A percentile compares a stretch with the other conserved stretches of the same genome.
These are phyloP conservation scores for Mortierella sp. DNA, from an alignment of 371 early-diverging fungal species.

Conservation along the genomic window DNA sequence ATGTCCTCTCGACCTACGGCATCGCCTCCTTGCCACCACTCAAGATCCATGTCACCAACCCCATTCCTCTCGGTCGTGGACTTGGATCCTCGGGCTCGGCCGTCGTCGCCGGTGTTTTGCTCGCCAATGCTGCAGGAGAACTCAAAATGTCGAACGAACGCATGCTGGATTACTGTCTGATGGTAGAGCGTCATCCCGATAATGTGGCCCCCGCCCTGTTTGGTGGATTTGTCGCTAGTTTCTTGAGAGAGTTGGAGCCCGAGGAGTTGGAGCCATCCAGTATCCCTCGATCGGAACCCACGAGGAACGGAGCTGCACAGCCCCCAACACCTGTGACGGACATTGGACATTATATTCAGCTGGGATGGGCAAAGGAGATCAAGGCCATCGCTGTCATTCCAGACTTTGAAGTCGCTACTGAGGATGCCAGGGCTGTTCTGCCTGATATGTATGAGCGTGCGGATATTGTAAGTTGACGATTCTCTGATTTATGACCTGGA, in stretches of 20 bases:
- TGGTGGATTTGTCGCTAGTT: conserved; percentile 94
- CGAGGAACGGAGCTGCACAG: conserved; percentile 47
- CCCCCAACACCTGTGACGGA: conserved; percentile 71
- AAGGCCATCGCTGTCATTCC: conserved; percentile 91
- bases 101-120: conserved; percentile 92
- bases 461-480: conserved; percentile 77
- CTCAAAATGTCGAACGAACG: conserved; percentile 76
- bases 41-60: conserved; percentile 82
- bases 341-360: conserved; percentile 74
- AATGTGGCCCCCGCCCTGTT: conserved; percentile 94
- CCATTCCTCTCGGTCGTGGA: conserved; percentile 95
- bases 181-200: conserved; percentile 97
- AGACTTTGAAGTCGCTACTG: conserved; percentile 91
- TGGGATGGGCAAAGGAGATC: conserved; percentile 77
- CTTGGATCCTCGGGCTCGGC: conserved; percentile 97
- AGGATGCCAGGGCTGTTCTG: conserved; percentile 89
- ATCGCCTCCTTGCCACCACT: conserved; percentile 68
- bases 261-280: conserved; percentile 62
- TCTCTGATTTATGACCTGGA: background rate
- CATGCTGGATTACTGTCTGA: conserved; percentile 86
- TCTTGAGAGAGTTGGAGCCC: conserved; percentile 69
- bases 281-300: conserved; percentile 70
- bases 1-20: conserved; percentile 81
- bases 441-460: conserved; percentile 79
- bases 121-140: conserved; percentile 82